Evolutionary conservation across 2,329 filamentous ascomycete species (phyloP), one percentile per base, ranked within the genome.

Genomic region (Xylariaceae sp.): DNA sequence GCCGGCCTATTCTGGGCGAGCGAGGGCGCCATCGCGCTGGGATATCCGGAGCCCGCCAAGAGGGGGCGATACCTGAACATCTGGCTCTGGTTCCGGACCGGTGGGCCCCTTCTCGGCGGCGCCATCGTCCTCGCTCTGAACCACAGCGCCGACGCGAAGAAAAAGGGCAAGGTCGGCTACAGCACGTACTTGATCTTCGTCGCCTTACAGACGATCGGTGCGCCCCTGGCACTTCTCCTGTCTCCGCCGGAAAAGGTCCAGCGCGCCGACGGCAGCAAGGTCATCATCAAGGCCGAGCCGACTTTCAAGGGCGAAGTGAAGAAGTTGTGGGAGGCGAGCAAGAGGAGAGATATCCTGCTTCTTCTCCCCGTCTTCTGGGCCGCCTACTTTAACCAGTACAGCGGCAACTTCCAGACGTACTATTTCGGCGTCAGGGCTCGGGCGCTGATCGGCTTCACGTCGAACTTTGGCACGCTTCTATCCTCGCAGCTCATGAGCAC

Each of bases 1-100:
- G 88, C 89, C 0, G 89, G 89, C 0, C 76, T 91, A 0, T 91
- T 92, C 71, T 92, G 89, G 89, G 87, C 86, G 77, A 86, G 87
- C 0, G 89, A 92, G 73, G 87, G 86, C 1, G 88, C 89, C 0
- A 87, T 92, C 48, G 88, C 87, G 0, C 80, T 92, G 5, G 81
- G 85, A 0, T 92, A 92, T 59, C 88, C 88, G 0, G 88, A 91
- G 67, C 87, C 87, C 0, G 84, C 83, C 62, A 89, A 89, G 47
- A 79, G 84, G 34, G 88, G 87, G 0, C 79, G 81, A 3, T 85
- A 86, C 14, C 74, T 92, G 1, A 88, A 87, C 0, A 86, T 88
- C 67, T 92, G 89, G 89, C 78, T 91, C 2, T 80, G 77, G 75
- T 82, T 81, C 60, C 74, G 81, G 6, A 81, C 76, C 0, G 75